phyloP scores from a whole-genome alignment of 2,329 filamentous ascomycete species.

The Sarocladium brachiariae region DNA sequence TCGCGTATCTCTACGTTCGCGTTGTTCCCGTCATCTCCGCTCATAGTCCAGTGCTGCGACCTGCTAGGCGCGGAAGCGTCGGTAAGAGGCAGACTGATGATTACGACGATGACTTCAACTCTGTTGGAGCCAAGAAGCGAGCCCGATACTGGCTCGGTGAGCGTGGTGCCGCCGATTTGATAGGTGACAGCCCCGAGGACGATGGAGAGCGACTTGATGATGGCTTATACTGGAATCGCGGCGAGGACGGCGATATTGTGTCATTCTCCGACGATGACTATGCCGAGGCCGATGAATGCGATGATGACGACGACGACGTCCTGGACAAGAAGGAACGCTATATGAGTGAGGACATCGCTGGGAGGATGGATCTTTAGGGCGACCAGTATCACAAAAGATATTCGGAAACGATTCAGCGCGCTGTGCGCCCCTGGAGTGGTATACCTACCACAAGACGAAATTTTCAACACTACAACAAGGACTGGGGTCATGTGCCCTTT shows the following conservation, averaged over 20 bases:
- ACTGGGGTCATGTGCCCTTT: background rate
- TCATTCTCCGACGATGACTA: conserved; percentile 43
- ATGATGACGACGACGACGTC: conserved; percentile 34
- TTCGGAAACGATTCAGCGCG: background rate
- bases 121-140: conserved; percentile 52
- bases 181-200: conserved; percentile 31
- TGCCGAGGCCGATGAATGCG: conserved; percentile 29
- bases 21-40: conserved; percentile 72
- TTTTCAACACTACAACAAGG: background rate
- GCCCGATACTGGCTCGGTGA: conserved; percentile 85
- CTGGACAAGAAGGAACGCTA: conserved; percentile 35
- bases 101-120: conserved; percentile 21
- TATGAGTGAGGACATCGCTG: conserved; percentile 57
- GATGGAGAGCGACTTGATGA: conserved; percentile 48
- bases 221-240: conserved; percentile 49
- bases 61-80: conserved; percentile 19
- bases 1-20: conserved; percentile 88
- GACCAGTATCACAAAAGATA: background rate
- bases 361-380: conserved; percentile 51
- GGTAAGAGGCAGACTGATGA: conserved; percentile 9
- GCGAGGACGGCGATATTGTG: conserved; percentile 51
- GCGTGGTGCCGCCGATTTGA: conserved; percentile 36
- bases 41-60: conserved; percentile 46
- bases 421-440: background rate
- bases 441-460: background rate